These are phyloP conservation scores for Urtica urens DNA, from an alignment of 306 rosid genomes.

Conservation along the genomic window DNA sequence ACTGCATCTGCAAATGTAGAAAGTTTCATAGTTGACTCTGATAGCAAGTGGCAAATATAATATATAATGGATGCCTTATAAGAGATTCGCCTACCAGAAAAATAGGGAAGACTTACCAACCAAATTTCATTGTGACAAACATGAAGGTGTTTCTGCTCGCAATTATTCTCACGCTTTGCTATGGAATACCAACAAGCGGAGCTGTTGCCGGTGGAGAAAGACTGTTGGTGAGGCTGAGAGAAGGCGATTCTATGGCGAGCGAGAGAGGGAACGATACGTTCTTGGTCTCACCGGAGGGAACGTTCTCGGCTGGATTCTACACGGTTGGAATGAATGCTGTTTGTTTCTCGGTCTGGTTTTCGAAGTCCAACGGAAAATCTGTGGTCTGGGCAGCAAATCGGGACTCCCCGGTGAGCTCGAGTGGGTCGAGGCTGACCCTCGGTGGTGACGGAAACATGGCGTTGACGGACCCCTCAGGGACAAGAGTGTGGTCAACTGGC, in stretches of 20 bases:
- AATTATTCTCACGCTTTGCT: no score
- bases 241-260: conserved; percentile 10
- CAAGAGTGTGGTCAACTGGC: conserved; percentile 13
- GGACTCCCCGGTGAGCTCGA: conserved; percentile 8
- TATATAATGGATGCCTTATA: no score
- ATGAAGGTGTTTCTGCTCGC: no score
- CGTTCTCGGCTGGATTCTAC: conserved; percentile 11
- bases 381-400: conserved; percentile 22
- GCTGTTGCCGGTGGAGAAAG: no score
- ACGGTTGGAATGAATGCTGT: conserved; percentile 13
- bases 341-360: conserved; percentile 22
- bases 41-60: no score
- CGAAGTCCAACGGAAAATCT: conserved; percentile 4
- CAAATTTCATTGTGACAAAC: no score
- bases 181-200: no score
- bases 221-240: conserved; percentile 1
- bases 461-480: conserved; percentile 12
- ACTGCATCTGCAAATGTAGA: no score
- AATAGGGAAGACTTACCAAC: no score
- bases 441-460: conserved; percentile 12
- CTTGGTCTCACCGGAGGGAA: conserved; percentile 13
- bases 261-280: conserved; percentile 2
- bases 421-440: conserved; percentile 6
- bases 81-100: no score
- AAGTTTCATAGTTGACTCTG: no score